phyloP scores from a whole-genome alignment of 495 filamentous ascomycete genomes.

The Aspergillus biplanus region DNA sequence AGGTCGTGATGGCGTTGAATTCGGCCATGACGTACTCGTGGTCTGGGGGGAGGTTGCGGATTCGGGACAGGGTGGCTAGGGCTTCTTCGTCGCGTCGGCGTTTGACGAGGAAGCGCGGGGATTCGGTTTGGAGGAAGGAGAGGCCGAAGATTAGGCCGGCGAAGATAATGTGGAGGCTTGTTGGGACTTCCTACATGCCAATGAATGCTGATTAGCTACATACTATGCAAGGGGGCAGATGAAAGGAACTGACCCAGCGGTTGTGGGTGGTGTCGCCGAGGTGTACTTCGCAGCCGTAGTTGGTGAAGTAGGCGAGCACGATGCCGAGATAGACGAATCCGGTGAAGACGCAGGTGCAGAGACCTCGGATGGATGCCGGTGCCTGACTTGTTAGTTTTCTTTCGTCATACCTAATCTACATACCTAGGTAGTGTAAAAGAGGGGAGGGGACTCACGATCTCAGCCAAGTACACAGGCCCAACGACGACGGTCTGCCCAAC shows the following conservation, averaged over 20 bases:
- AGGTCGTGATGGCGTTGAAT: constrained; percentile 63
- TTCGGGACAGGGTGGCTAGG: constrained; percentile 36
- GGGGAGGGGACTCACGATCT: constrained; percentile 42
- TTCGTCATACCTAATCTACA: background rate
- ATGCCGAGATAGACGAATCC: constrained; percentile 56
- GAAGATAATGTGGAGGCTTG: constrained; percentile 73
- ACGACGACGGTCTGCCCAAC: constrained; percentile 72
- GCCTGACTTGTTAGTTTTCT: constrained; percentile 28
- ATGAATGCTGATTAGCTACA: too few relatives aligned
- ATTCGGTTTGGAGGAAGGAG: constrained; percentile 67
- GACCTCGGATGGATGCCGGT: constrained; percentile 63
- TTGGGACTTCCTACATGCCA: constrained; percentile 69
- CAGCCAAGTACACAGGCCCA: constrained; percentile 55
- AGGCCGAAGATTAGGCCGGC: constrained; percentile 67
- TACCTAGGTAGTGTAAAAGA: background rate
- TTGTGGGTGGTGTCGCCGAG: constrained; percentile 58
- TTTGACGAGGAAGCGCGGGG: constrained; percentile 65
- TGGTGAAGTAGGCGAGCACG: constrained; percentile 54
- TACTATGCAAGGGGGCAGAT: too few relatives aligned
- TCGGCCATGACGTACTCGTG: constrained; percentile 58
- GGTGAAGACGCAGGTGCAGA: constrained; percentile 71
- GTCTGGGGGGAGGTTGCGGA: constrained; percentile 46
- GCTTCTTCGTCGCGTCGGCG: constrained; percentile 59
- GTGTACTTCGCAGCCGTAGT: constrained; percentile 60
- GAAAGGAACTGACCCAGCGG: constrained; percentile 54